Evolutionary conservation across 148 eudicot genomes (phyloP), one percentile per base, ranked within the genome.

Genomic region (Dianthus caryophyllus): DNA sequence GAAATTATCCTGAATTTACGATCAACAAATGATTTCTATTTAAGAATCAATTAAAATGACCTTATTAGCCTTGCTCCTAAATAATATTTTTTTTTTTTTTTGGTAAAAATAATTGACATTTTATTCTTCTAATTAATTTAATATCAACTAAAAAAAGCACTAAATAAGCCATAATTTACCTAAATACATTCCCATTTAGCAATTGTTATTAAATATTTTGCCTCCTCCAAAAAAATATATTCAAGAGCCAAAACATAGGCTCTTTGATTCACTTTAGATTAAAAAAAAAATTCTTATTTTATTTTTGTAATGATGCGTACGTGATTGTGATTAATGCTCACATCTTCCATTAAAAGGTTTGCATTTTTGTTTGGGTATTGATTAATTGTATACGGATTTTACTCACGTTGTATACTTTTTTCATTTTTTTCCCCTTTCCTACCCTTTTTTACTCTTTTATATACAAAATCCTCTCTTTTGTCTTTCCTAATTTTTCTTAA

Each of bases 1-100:
- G 49, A 39, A 60, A 64, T 33, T 36, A 56, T 76, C 69, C 84
- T 80, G 56, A 69, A 81, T 15, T 78, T 76, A 67, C 74, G 78
- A 73, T 38, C 31, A 73, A 43, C 65, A 38, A 79, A 70, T 75
- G 71, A 76, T 71, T 55, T 78, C 61, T 66, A 80, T 33, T 71
- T 50, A 36, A 68, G 56, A 76, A 59, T 68, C 49, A 67, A 77
- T 73, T 71, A 76, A 72, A 64, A 73, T 54, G 25, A 27, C 59
- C 16, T 49, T 43, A 67, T 68, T 68, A 16, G 53, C 43, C 71
- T 72, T 73, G 65, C 64, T 53, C 36, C n/a, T n/a, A n/a, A n/a
- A n/a, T n/a, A n/a, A n/a, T n/a, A n/a, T 64, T 31, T 70, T 73
- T 24, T 30, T 54, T 38, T 41, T 16, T 44, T 20, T 18, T 25